Base-by-base conservation (phyloP, 768 basidiomycete genomes). In the Daedalea quercina region DNA sequence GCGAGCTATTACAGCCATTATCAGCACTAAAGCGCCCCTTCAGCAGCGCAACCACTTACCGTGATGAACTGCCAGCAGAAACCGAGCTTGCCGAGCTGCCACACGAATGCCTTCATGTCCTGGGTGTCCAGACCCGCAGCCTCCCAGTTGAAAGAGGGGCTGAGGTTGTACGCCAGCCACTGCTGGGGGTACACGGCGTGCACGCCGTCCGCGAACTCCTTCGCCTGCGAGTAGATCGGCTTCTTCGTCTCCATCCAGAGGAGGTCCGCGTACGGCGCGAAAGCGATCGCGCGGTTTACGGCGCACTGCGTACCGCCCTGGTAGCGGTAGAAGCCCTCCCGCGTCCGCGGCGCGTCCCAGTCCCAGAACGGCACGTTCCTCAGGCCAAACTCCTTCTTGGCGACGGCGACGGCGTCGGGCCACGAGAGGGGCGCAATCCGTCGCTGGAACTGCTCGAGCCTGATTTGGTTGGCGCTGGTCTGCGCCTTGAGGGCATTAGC, bases 61-160 rank as follows among this genome's bases (percentile, higher is more conserved):
- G 94, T 96, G 70, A 97, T 96, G 75, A 99, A 98, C 69, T 98
- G 94, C 94, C 94, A 98, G 61, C 94, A 86, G 70, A 97, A 98
- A 33, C 94, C 94, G 44, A 96, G 82, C 74, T 88, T 94, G 44
- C 91, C 95, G 23, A 99, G 76, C 63, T 91, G 79, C 95, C 94
- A 95, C 34, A 97, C 81, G 66, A 81, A 98, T 35, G 77, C 71
- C 68, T 90, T 78, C 92, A 92, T 98, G 60, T 94, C 91, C 57
- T 76, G 75, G 61, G 85, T 79, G 41, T 79, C 82, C 17, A 99
- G 78, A 15, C 96, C 96, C 13, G 95, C 95, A 1, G 91, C 93
- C 60, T 90, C 88, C 89, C 90, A 93, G 61, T 92, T 92, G 76
- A 92, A 93, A 46, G 90, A 92, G 11, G 94, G 93, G 60, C 89